Percentiles rank a stretch among this genome's conserved stretches.
These are phyloP conservation scores for Hypoxylon fragiforme DNA, from an alignment of 495 filamentous ascomycete species.

Conservation along the genomic window DNA sequence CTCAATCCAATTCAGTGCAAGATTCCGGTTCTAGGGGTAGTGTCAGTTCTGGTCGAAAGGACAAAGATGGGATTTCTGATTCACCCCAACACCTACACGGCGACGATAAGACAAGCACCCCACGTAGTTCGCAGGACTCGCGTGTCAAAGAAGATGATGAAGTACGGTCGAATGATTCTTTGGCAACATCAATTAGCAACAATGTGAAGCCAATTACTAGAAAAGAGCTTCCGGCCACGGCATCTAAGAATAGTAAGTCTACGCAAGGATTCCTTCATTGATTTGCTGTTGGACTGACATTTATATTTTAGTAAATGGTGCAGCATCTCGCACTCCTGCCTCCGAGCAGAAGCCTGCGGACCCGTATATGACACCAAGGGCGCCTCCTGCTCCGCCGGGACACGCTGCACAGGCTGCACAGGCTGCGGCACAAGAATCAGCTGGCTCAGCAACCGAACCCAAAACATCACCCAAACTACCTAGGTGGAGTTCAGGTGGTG, in stretches of 20 bases:
- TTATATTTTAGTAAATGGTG: slow-evolving; percentile 43
- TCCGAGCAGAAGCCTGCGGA: slow-evolving; percentile 55
- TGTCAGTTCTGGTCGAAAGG: slow-evolving; percentile 33
- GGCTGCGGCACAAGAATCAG: slow-evolving; percentile 57
- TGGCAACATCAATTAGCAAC: slow-evolving; percentile 36
- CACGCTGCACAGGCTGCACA: slow-evolving; percentile 56
- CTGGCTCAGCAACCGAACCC: slow-evolving; percentile 54
- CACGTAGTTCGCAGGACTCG: slow-evolving; percentile 54
- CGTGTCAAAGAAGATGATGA: slow-evolving; percentile 50
- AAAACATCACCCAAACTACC: slow-evolving; percentile 72
- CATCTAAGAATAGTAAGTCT: slow-evolving; percentile 44
- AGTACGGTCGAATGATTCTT: slow-evolving; percentile 48
- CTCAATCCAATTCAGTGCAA: slow-evolving; percentile 53
- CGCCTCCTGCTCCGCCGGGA: slow-evolving; percentile 61
- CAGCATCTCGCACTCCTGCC: slow-evolving; percentile 30
- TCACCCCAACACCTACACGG: slow-evolving; percentile 35
- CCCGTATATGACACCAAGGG: slow-evolving; percentile 65
- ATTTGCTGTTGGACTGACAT: too few relatives aligned
- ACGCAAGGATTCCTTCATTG: too few relatives aligned
- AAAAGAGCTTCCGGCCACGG: slow-evolving; percentile 50
- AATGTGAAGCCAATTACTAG: slow-evolving; percentile 47
- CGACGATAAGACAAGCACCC: slow-evolving; percentile 47
- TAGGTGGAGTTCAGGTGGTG: slow-evolving; percentile 71
- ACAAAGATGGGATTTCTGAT: slow-evolving; percentile 39
- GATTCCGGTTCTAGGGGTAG: slow-evolving; percentile 34